Base-by-base conservation (phyloP, 768 basidiomycete species). In the Ramaria sp. region DNA sequence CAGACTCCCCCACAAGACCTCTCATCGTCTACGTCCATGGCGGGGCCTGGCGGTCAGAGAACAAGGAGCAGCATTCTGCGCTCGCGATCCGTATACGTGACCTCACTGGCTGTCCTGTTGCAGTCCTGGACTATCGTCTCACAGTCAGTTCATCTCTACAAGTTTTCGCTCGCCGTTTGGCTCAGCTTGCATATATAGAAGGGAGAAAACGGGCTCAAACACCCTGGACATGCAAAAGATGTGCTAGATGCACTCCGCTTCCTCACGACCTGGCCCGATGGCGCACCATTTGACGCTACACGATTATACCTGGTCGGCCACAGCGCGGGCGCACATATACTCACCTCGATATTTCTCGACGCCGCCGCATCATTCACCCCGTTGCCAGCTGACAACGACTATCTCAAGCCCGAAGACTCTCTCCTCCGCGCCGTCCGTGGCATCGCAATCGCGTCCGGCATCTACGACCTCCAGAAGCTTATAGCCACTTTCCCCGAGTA, bases 31-130 rank as follows among this genome's bases (percentile, higher is more conserved):
- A 89, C 63, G 71, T 91, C 30, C 90, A 90, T 62, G 90, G 90
- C 31, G 90, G 90, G 34, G 90, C 89, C 22, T 92, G 90, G 90
- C 73, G 81, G 63, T 89, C 87, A 46, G 88, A 87, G 62, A 87
- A 89, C 71, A 91, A 91, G 70, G 65, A 67, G 3, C 74, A 83
- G 60, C 77, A 88, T 65, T 67, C 68, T 4, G 58, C 48, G 17
- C 72, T 88, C 39, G 88, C 85, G 5, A 75, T 69, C 54, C 67
- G 63, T 22, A 76, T 91, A 15, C 79, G 73, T 49, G 41, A 63
- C 6, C 71, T 68, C 58, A 82, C 85, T 1, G 65, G 68, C 51
- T 79, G 61, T 61, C 70, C 84, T 0, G 84, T 91, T 43, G 81
- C 79, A 2, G 78, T 90, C 11, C 82, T 85, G 43, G 90, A 92